phyloP scores from a whole-genome alignment of 2,329 filamentous ascomycete genomes.

The Bipolaris oryzae region DNA sequence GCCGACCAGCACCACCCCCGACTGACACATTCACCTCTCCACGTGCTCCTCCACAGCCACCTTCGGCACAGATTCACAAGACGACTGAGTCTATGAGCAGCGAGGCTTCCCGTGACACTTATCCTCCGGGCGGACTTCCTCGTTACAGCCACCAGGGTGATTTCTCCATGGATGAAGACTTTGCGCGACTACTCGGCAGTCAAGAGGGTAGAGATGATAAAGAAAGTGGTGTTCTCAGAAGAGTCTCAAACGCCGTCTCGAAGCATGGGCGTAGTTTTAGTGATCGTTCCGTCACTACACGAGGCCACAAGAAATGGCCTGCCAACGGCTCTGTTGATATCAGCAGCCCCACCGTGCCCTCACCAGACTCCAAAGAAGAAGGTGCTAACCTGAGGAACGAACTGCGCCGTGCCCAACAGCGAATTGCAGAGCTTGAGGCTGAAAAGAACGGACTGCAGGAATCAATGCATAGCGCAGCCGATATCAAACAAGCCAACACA shows the following conservation, averaged over 20 bases:
- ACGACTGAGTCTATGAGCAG: constrained; percentile 54
- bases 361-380: constrained; percentile 57
- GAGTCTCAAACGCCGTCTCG: constrained; percentile 85
- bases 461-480: constrained; percentile 62
- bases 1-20: constrained; percentile 50
- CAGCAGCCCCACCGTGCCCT: constrained; percentile 72
- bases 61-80: constrained; percentile 48
- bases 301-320: constrained; percentile 49
- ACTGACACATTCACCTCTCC: constrained; percentile 54
- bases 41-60: constrained; percentile 52
- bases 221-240: constrained; percentile 68
- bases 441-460: constrained; percentile 66
- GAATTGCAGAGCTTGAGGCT: constrained; percentile 84
- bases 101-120: constrained; percentile 41
- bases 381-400: constrained; percentile 66
- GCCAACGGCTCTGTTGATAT: constrained; percentile 59
- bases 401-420: constrained; percentile 79
- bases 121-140: constrained; percentile 43
- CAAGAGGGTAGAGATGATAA: constrained; percentile 62
- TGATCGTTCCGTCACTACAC: constrained; percentile 55
- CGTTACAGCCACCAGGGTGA: constrained; percentile 76
- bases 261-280: constrained; percentile 91
- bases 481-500: constrained; percentile 79
- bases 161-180: constrained; percentile 94
- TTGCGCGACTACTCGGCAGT: constrained; percentile 82